Evolutionary conservation across 495 filamentous ascomycete genomes (phyloP).

Genomic region (Penicillium subrubescens): DNA sequence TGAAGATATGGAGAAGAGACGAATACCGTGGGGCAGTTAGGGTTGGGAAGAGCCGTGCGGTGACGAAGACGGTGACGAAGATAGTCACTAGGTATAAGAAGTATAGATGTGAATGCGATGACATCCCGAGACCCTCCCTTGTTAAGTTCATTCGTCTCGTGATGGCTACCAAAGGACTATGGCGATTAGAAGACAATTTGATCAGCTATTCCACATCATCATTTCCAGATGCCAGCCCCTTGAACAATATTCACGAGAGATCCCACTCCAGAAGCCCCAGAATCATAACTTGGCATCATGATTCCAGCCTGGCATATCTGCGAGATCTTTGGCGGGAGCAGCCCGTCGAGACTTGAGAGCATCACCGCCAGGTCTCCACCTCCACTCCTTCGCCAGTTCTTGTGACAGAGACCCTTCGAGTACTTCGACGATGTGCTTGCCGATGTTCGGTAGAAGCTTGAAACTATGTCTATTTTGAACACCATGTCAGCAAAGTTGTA

Average conservation of each 20-base stretch:
- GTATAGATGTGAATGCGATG: too few species aligned
- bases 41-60: too few species aligned
- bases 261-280: neutral
- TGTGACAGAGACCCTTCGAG: conserved; percentile 16
- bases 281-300: conserved; percentile 22
- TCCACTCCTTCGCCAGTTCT: conserved; percentile 19
- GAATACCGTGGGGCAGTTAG: too few species aligned
- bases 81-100: too few species aligned
- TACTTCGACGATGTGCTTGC: conserved; percentile 23
- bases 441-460: conserved; percentile 26
- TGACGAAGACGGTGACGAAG: too few species aligned
- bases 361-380: conserved; percentile 26
- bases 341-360: conserved; percentile 19
- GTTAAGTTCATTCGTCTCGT: too few species aligned
- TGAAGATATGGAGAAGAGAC: too few species aligned
- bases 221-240: too few species aligned
- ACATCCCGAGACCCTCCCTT: too few species aligned
- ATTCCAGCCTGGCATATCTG: conserved; percentile 24
- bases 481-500: neutral
- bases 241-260: too few species aligned
- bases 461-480: conserved; percentile 14
- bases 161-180: too few species aligned
- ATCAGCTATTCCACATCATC: too few species aligned
- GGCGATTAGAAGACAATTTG: neutral
- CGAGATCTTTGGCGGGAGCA: conserved; percentile 25